These are phyloP conservation scores for Penicillium sp. DNA, from an alignment of 2,329 filamentous ascomycete genomes.

Conservation along the genomic window DNA sequence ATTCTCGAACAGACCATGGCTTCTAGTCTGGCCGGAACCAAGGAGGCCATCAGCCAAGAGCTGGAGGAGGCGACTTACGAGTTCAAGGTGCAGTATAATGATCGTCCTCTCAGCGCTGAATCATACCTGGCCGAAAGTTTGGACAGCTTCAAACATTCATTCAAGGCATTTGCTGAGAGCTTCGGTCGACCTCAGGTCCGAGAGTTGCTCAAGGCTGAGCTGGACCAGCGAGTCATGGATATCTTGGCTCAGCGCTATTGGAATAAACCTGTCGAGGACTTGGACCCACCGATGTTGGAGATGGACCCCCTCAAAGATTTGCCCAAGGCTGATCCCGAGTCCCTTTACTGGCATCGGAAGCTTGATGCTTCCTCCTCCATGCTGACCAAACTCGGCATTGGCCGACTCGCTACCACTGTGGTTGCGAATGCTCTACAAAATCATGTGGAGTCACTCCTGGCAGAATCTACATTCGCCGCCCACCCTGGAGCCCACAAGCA, in stretches of 20 bases:
- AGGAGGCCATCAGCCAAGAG: constrained; percentile 89
- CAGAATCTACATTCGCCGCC: constrained; percentile 76
- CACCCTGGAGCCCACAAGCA: constrained; percentile 91
- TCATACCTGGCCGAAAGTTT: constrained; percentile 94
- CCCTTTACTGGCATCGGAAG: constrained; percentile 88
- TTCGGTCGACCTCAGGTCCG: constrained; percentile 90
- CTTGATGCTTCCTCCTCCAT: constrained; percentile 88
- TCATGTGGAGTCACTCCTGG: constrained; percentile 75
- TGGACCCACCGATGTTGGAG: constrained; percentile 65
- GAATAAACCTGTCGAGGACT: constrained; percentile 90
- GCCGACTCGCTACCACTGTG: constrained; percentile 85
- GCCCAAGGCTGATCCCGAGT: constrained; percentile 79
- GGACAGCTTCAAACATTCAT: constrained; percentile 95
- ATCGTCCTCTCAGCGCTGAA: constrained; percentile 88
- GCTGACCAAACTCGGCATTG: constrained; percentile 90
- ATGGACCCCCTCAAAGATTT: constrained; percentile 72
- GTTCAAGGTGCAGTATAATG: constrained; percentile 99
- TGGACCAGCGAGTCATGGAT: constrained; percentile 93
- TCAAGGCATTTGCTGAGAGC: constrained; percentile 85
- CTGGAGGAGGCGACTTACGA: constrained; percentile 96
- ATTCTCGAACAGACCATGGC: constrained; percentile 98
- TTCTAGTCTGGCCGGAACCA: constrained; percentile 80
- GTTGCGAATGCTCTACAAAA: constrained; percentile 84
- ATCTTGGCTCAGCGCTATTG: constrained; percentile 91
- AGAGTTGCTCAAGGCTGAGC: constrained; percentile 82